These are phyloP conservation scores for Umbelopsis isabellina DNA, from an alignment of 192 early-diverging fungal species.

Conservation along the genomic window DNA sequence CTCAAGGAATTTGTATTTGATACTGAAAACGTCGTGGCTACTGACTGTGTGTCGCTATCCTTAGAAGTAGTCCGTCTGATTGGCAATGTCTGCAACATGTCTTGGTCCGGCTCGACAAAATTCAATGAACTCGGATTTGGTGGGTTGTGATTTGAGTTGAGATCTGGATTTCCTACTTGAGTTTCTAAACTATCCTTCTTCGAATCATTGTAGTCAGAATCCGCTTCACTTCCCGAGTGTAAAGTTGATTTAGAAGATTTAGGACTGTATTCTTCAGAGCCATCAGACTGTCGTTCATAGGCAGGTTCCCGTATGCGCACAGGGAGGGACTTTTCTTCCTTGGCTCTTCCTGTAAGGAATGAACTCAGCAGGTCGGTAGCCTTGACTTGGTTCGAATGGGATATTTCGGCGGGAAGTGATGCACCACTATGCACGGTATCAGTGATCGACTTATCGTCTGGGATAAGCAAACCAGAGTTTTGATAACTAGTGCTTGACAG, in stretches of 20 bases:
- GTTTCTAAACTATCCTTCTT: not conserved
- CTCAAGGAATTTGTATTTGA: conserved; percentile 54
- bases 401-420: not conserved
- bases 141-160: not conserved
- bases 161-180: not conserved
- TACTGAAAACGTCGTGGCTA: conserved; percentile 48
- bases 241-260: not conserved
- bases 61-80: conserved; percentile 32
- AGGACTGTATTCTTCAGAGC: not conserved
- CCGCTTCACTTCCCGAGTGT: not conserved
- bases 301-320: not conserved
- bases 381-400: not conserved
- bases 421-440: not conserved
- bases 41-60: conserved; percentile 50
- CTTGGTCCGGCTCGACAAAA: not conserved
- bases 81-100: not conserved
- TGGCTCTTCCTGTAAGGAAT: not conserved
- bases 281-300: not conserved
- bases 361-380: not conserved
- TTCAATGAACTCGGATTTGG: not conserved
- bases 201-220: not conserved
- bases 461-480: not conserved
- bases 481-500: not conserved
- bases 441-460: not conserved
- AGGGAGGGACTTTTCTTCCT: not conserved